Base-by-base conservation (phyloP, 2,329 filamentous ascomycete species). In the Diplodia corticola region DNA sequence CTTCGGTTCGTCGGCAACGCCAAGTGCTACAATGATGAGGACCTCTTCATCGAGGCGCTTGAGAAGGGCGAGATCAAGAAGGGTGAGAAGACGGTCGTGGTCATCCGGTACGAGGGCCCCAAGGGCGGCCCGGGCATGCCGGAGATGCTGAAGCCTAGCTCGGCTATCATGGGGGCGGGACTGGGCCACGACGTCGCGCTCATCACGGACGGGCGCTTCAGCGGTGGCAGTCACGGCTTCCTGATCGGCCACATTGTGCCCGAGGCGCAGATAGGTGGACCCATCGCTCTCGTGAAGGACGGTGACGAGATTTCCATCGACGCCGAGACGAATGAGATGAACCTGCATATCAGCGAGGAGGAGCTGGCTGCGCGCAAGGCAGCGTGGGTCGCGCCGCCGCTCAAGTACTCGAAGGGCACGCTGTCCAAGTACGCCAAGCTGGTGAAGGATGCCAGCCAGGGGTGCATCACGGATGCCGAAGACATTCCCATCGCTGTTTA, bases 171-270 rank as follows among this genome's bases (percentile, higher is more conserved):
- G 89, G 89, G 89, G 20, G 88, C 88, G 22, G 89, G 89, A 17
- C 83, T 91, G 12, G 89, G 89, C 71, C 85, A 91, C 72, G 89
- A 92, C 71, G 88, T 91, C 15, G 90, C 90, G 0, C 85, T 92
- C 54, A 83, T 92, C 68, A 91, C 90, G 1, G 89, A 93, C 72
- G 88, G 88, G 0, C 87, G 91, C 46, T 93, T 92, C 83, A 90
- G 87, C 9, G 92, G 92, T 67, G 92, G 91, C 63, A 90, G 87
- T 68, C 91, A 95, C 84, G 91, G 91, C 46, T 95, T 95, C 85
- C 82, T 95, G 71, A 94, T 95, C 73, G 91, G 91, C 1, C 91
- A 95, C 79, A 90, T 96, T 69, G 91, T 93, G 48, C 92, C 92
- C 28, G 92, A 96, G 80, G 92, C 92, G 9, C 89, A 91, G 75